These are phyloP conservation scores for Geranium brycei DNA, from an alignment of 345 rosid genomes.

Conservation along the genomic window DNA sequence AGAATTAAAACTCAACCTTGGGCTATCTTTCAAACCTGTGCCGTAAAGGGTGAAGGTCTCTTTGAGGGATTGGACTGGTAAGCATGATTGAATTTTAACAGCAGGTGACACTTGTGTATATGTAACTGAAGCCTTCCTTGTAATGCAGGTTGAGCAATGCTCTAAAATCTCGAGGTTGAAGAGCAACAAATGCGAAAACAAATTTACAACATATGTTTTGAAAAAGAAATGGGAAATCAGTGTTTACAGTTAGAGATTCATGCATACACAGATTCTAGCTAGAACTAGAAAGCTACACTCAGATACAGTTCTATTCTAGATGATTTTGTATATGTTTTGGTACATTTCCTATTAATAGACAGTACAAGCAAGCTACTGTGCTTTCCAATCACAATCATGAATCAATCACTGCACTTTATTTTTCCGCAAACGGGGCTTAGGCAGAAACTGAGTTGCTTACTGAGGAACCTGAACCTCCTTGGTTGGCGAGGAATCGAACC, in stretches of 20 bases:
- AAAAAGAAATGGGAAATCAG: constrained; percentile 3
- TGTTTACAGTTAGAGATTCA: constrained; percentile 4
- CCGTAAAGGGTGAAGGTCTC: constrained; percentile 18
- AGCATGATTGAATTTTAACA: neutral
- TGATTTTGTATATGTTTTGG: constrained; percentile 1
- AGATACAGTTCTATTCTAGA: neutral
- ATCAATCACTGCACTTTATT: neutral
- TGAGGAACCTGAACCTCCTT: constrained; percentile 30
- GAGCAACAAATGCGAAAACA: neutral
- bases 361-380: constrained; percentile 1
- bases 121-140: neutral
- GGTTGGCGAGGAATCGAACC: constrained; percentile 63
- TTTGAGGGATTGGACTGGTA: constrained; percentile 19
- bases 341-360: constrained; percentile 8
- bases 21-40: constrained; percentile 8
- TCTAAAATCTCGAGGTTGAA: no score
- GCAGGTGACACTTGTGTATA: neutral
- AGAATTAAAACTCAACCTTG: constrained; percentile 12
- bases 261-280: neutral
- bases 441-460: neutral
- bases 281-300: constrained; percentile 3
- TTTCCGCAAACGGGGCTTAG: neutral
- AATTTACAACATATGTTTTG: constrained; percentile 25
- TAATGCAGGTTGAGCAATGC: constrained; percentile 44
- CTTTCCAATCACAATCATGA: constrained; percentile 10